Evolutionary conservation across 2,329 filamentous ascomycete species (phyloP), one percentile per base, ranked within the genome.

Genomic region (Fusarium heterosporum): DNA sequence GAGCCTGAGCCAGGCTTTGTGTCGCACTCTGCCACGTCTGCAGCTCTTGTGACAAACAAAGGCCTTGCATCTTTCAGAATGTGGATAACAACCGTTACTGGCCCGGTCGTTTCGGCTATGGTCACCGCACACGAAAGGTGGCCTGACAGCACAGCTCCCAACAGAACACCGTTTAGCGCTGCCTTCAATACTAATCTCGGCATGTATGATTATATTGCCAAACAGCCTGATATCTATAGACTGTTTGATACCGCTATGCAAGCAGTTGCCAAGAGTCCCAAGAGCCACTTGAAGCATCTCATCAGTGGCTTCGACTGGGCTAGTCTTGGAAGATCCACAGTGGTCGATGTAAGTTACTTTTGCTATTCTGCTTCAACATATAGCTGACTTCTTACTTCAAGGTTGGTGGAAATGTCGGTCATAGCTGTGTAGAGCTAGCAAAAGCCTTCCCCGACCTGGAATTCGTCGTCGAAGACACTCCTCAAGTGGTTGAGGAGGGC

Each of bases 221-320:
- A 39, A 9, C 25, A 55, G 17, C 42, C 51, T 25, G 51, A 49
- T 7, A 1, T 54, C 2, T 49, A 54, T 25, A 54, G 17, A 32
- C 30, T 54, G 1, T 54, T 54, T 19, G 51, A 34, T 1, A 42
- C 42, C 6, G 30, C 36, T 4, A 54, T 54, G 51, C 22, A 54
- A 19, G 42, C 51, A 2, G n/a, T 54, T 2, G 42, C 51, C 0
- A 29, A 29, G 6, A 54, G 42, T 3, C 51, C 51, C 2, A 54
- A 38, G 42, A 54, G 42, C 5, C 30, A 54, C 7, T 25, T 54
- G 16, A 54, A 48, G 32, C 51, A 54, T 12, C 51, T 54, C 0
- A 25, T 54, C 13, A 49, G 25, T 12, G 51, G 51, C 14, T 54
- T 54, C 11, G 32, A 49, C 8, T 54, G 51, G 51, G 51, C 30